Conservation (phyloP, 2,329 filamentous ascomycete species). For the Stagonosporopsis tanaceti region DNA sequence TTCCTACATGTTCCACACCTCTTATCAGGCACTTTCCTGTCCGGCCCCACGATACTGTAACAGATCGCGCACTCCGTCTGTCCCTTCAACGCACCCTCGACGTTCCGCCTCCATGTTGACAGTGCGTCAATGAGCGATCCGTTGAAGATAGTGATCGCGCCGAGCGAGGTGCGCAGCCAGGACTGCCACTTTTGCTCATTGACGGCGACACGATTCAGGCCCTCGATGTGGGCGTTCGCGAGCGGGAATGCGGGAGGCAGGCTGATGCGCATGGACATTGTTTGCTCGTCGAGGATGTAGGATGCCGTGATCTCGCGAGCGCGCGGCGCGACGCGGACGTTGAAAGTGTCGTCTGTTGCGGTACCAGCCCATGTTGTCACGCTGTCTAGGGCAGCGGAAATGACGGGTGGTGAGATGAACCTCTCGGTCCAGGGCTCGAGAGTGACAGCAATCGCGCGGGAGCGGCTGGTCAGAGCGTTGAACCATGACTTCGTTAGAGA, state of each 20-base stretch:
- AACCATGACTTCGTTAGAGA: conserved; percentile 86
- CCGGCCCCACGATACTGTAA: conserved; percentile 89
- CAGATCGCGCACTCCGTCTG: conserved; percentile 97
- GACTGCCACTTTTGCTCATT: conserved; percentile 91
- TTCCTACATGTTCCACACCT: conserved; percentile 92
- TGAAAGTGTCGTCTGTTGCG: conserved; percentile 59
- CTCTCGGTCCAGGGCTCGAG: conserved; percentile 87
- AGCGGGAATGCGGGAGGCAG: conserved; percentile 86
- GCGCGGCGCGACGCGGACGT: conserved; percentile 74
- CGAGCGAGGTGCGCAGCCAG: conserved; percentile 88
- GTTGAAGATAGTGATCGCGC: conserved; percentile 92
- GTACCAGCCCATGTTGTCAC: conserved; percentile 69
- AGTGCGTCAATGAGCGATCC: conserved; percentile 89
- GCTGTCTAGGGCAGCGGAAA: conserved; percentile 70
- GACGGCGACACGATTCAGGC: conserved; percentile 84
- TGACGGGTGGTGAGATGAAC: conserved; percentile 73
- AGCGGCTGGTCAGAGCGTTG: conserved; percentile 71
- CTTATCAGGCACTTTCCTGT: conserved; percentile 92
- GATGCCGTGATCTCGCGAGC: conserved; percentile 81
- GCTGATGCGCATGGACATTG: conserved; percentile 81
- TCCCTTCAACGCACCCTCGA: conserved; percentile 86
- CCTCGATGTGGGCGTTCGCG: conserved; percentile 76
- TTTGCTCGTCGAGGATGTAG: conserved; percentile 88
- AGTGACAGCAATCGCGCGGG: conserved; percentile 77
- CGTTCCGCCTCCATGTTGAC: conserved; percentile 83